These are phyloP conservation scores for Eustoma russellianum DNA, from an alignment of 257 asterid species.

Conservation along the genomic window DNA sequence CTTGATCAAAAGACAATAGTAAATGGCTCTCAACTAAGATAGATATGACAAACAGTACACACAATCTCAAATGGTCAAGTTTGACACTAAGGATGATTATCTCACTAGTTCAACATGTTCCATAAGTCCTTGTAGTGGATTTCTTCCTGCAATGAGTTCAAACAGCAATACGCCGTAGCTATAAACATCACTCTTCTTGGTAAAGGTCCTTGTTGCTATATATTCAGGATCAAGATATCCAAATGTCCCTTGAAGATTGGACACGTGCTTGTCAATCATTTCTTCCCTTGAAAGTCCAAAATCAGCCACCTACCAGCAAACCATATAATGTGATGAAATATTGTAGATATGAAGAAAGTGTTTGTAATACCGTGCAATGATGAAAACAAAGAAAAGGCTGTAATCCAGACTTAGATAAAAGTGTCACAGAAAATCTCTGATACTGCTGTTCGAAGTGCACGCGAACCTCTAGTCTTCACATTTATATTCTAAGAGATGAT, in stretches of 20 bases:
- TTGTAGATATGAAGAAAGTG: too few species aligned
- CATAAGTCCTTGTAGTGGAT: constrained; percentile 86
- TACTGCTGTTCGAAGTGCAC: too few species aligned
- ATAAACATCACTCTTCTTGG: constrained; percentile 88
- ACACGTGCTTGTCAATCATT: constrained; percentile 48
- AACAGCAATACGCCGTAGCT: constrained; percentile 88
- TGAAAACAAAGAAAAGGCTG: too few species aligned
- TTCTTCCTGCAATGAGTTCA: constrained; percentile 86
- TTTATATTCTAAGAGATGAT: neutral
- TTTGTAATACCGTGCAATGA: too few species aligned
- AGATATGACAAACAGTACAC: too few species aligned
- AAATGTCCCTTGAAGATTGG: constrained; percentile 76
- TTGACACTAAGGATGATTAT: neutral
- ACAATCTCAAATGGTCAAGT: too few species aligned
- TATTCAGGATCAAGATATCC: constrained; percentile 97
- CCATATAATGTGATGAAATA: too few species aligned
- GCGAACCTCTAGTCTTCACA: too few species aligned
- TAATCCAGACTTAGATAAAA: too few species aligned
- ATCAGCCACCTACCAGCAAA: constrained; percentile 62
- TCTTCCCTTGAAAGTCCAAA: constrained; percentile 98
- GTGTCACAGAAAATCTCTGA: too few species aligned
- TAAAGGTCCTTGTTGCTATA: constrained; percentile 71
- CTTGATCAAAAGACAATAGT: too few species aligned
- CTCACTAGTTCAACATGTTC: constrained; percentile 89
- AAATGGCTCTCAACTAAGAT: too few species aligned